Percentiles rank a stretch among this genome's conserved stretches.
Conservation (phyloP, 208 protist species). For the Naegleria gruberi region DNA sequence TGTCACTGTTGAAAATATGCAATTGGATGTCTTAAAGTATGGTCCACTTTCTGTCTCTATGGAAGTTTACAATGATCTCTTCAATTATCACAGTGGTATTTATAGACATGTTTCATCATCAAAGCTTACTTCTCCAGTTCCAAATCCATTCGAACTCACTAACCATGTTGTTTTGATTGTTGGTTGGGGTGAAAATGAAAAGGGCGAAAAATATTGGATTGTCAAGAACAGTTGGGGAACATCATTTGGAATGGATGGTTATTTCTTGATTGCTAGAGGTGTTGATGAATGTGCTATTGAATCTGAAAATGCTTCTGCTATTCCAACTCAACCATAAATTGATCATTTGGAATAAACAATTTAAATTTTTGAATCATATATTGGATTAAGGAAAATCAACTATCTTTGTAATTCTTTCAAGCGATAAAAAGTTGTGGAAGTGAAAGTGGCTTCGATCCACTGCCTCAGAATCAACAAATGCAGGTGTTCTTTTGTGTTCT, state of each 20-base stretch:
- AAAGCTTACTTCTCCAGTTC: neutral
- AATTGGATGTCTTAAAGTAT: neutral
- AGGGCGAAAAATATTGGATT: constrained; percentile 67
- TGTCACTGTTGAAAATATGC: neutral
- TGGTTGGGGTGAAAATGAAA: neutral
- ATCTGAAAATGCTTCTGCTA: neutral
- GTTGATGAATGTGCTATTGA: neutral
- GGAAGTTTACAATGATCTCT: neutral
- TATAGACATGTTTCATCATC: neutral
- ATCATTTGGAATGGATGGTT: constrained; percentile 59
- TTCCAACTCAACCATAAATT: no score
- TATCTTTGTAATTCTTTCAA: no score
- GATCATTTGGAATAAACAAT: no score
- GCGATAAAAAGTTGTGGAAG: no score
- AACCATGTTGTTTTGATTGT: neutral
- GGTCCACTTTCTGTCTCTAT: neutral
- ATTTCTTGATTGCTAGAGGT: neutral
- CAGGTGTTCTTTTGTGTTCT: no score
- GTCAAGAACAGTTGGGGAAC: constrained; percentile 73
- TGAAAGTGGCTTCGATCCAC: no score
- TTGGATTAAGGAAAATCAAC: no score
- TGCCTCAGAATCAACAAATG: no score
- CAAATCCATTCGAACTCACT: neutral
- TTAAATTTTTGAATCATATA: no score
- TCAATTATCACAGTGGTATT: neutral